Evolutionary conservation across 2,329 filamentous ascomycete genomes (phyloP), one percentile per base, ranked within the genome.

Genomic region (Ophiostoma ulmi): DNA sequence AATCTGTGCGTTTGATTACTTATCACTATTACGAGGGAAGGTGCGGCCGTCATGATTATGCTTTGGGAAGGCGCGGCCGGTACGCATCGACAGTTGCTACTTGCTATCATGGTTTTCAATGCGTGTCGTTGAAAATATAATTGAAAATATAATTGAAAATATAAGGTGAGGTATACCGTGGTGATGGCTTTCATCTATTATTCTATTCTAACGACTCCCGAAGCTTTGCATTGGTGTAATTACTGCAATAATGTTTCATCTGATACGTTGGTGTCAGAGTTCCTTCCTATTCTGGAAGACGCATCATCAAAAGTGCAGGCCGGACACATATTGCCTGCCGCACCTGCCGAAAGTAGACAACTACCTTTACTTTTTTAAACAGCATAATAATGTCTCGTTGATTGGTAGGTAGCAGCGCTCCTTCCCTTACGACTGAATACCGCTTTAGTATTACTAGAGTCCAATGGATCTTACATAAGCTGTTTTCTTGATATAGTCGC

Each of bases 291-390:
- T 58, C 13, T 58, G 52, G 52, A 58, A 31, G 52, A 58, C n/a
- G 52, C n/a, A 58, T 26, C 3, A 1, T 58, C 52, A 48, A 48
- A 48, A 20, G 17, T 48, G 44, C 44, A 48, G 11, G 52, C 8
- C n/a, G 7, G 22, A 17, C 44, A 58, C 26, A 6, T 26, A 58
- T 20, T 22, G 52, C 52, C 52, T 58, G 52, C 22, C 52, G 52
- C 52, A 58, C 52, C 52, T 58, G 52, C 52, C 52, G 52, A 58
- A 58, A 58, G 7, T n/a, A 58, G 52, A 58, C 52, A 58, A 13
- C n/a, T n/a, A 13, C 22, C 11, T 4, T n/a, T 7, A 55, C 52
- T 22, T 11, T 10, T n/a, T 58, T 26, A 26, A 8, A 10, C 52
- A 13, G 13, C 22, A 11, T 22, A n/a, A 22, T 26, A 26, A 26